Evolutionary conservation across 1,284 basidiomycete genomes (phyloP), one percentile per base, ranked within the genome.

Genomic region (Pseudomicrostroma phylloplanum): DNA sequence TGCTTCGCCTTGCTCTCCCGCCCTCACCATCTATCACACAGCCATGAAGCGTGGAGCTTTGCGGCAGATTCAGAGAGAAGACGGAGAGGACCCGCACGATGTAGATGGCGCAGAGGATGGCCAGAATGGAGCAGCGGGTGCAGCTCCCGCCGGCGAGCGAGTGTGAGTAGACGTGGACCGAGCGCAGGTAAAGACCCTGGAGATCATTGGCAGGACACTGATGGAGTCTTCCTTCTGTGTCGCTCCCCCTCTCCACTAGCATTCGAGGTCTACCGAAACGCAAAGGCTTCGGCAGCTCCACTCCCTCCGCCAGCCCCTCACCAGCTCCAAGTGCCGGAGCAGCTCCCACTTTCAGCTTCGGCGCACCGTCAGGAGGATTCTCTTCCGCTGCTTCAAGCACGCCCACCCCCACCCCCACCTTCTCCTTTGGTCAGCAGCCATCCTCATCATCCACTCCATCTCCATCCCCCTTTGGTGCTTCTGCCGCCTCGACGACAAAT

Each of bases 11-110:
- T 36, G 30, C 30, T 36, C 30, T 36, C 3, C 30, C 30, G 9
- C 30, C 9, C 30, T 36, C 30, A 9, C 30, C n/a, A n/a, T 42
- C 41, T 9, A 48, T 21, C 6, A 4, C 43, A 48, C 3, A 6
- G 23, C 51, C n/a, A 54, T 54, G 51, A 54, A 54, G 51, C 51
- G 51, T 2, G 51, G 51, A 6, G 51, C 51, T 15, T 7, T 23
- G 51, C n/a, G 51, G 26, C 51, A 54, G 21, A 54, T 54, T 54
- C 51, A 54, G 13, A 17, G 51, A 25, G 51, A 54, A 15, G 51
- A 54, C 21, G 51, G 51, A 7, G 51, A 54, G 13, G 51, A 54
- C 13, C 51, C 51, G 15, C 51, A 54, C 26, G 51, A 19, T 6
- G 51, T 54, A 19, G 51, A 54, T 21, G 21, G 21, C 6, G 51